Percentiles rank a stretch among this genome's conserved stretches.
These are phyloP conservation scores for Eremochloa ophiuroides DNA, from an alignment of 176 grass and related monocot species.

Conservation along the genomic window DNA sequence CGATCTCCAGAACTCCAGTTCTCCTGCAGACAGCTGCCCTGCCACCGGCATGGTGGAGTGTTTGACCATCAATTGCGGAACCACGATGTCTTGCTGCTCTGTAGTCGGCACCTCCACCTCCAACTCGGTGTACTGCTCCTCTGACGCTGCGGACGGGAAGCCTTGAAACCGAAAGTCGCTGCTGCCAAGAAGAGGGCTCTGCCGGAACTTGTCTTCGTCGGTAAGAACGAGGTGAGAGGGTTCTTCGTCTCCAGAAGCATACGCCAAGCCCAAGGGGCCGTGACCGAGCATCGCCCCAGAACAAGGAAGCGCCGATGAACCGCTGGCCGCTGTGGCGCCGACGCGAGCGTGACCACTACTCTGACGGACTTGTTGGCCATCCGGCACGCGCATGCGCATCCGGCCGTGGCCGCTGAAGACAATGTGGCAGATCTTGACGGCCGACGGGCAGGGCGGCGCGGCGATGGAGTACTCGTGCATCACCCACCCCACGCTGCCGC, in stretches of 20 bases:
- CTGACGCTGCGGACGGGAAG: not conserved
- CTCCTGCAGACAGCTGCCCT: not conserved
- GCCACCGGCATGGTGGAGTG: not conserved
- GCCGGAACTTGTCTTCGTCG: not conserved
- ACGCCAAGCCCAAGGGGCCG: too few species aligned
- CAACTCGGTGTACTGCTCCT: not conserved
- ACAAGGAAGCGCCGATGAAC: not conserved
- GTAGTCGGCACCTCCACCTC: not conserved
- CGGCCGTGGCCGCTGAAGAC: constrained; percentile 16
- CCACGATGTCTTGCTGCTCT: not conserved
- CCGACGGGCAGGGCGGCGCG: not conserved
- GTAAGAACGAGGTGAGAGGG: not conserved
- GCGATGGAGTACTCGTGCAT: constrained; percentile 16
- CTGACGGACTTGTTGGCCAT: too few species aligned
- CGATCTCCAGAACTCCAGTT: not conserved
- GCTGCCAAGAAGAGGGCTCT: not conserved
- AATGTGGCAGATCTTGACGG: not conserved
- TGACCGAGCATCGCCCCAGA: too few species aligned
- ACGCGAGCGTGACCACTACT: not conserved
- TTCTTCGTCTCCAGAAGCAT: not conserved
- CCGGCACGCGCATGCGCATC: not conserved
- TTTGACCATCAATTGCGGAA: not conserved
- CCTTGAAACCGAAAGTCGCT: not conserved
- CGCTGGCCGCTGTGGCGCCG: not conserved
- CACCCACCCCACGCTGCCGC: too few species aligned